Evolutionary conservation across 495 filamentous ascomycete species (phyloP), one percentile per base, ranked within the genome.

Genomic region (Xylaria bambusicola): DNA sequence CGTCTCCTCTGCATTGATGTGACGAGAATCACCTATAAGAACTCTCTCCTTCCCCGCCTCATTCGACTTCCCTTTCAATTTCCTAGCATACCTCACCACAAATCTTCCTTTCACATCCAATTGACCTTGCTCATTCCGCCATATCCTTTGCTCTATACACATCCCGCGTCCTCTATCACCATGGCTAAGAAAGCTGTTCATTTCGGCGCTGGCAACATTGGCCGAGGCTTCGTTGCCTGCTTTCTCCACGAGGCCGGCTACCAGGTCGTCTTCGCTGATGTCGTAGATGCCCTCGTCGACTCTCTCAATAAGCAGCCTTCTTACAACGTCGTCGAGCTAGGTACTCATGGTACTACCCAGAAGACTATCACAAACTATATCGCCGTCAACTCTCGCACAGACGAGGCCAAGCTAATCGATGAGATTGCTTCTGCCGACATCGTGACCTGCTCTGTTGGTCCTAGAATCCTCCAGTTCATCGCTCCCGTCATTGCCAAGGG

Each of bases 391-490:
- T 91, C 89, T 73, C 90, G 88, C 77, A 86, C 86, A 58, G 75
- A 97, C 60, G 88, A 93, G 75, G 71, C 73, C 52, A 89, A 92
- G 53, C 85, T 96, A 45, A 75, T 96, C 60, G 72, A 89, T 51
- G 93, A 96, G 73, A 96, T 98, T 62, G 80, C 87, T 21, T 86
- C 86, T 31, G 94, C 94, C 40, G 90, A 95, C 56, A 75, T 96
- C 23, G 90, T 98, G 55, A 98, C 94, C 56, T 98, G 95, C 71
- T 94, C 94, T 44, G 94, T 98, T 60, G 95, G 95, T 58, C 94
- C 94, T 62, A 91, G 91, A 71, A 86, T 98, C 74, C 89, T 98
- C 71, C 91, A 92, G 75, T 96, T 96, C 78, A 91, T 98, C 74
- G 94, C 94, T 38, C 89, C 91, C 7, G 87, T 90, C 65, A 94